Evolutionary conservation across 352 stramenopile species (phyloP).

Genomic region (Elongisporangium undulatum): DNA sequence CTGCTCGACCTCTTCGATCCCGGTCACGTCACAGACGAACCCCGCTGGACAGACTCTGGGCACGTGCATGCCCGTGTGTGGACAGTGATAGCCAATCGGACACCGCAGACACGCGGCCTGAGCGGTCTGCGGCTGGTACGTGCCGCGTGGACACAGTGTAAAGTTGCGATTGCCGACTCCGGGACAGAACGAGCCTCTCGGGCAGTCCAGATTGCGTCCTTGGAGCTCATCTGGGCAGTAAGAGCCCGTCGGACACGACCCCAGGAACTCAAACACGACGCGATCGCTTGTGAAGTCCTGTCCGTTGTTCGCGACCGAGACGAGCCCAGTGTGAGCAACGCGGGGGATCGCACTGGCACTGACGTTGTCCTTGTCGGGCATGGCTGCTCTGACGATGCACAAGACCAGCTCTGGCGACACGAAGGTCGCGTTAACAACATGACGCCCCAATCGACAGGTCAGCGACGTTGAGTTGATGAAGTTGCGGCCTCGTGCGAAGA

Average conservation of each 20-base stretch:
- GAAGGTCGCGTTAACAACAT: constrained; percentile 82
- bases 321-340: constrained; percentile 34
- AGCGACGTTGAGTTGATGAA: constrained; percentile 94
- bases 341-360: constrained; percentile 12
- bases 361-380: constrained; percentile 30
- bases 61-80: constrained; percentile 89
- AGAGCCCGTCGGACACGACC: constrained; percentile 76
- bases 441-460: constrained; percentile 84
- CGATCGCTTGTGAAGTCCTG: constrained; percentile 89
- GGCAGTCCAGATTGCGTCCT: constrained; percentile 46
- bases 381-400: constrained; percentile 63
- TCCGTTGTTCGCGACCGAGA: constrained; percentile 95
- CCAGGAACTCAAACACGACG: constrained; percentile 67
- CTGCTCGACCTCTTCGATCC: constrained; percentile 88
- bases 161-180: constrained; percentile 88
- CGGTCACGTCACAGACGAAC: constrained; percentile 94
- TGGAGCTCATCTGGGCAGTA: constrained; percentile 82
- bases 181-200: constrained; percentile 73
- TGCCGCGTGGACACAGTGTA: constrained; percentile 92
- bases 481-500: constrained; percentile 70
- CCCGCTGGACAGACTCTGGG: constrained; percentile 93
- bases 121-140: constrained; percentile 86
- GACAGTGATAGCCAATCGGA: constrained; percentile 94
- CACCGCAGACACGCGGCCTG: constrained; percentile 89
- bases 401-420: constrained; percentile 83